phyloP scores from a whole-genome alignment of 2,329 filamentous ascomycete genomes.

The Beauveria bassiana region DNA sequence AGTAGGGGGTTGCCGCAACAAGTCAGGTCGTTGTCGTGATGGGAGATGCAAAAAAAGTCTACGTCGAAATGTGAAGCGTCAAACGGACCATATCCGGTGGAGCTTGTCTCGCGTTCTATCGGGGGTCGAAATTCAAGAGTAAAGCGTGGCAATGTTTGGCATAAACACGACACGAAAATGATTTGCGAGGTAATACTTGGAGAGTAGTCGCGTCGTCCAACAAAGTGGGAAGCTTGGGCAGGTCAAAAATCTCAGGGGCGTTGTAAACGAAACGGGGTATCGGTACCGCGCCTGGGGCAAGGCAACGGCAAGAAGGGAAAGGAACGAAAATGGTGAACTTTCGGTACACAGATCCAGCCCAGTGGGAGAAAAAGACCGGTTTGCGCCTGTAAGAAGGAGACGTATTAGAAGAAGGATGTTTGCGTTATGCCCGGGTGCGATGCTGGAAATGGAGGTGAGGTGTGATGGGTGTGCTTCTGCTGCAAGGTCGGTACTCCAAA shows the following conservation, averaged over 20 bases:
- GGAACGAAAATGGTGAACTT: not conserved
- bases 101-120: not conserved
- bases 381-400: not conserved
- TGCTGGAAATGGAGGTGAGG: slow-evolving; percentile 8
- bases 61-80: not conserved
- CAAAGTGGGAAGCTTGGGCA: slow-evolving; percentile 1
- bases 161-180: not conserved
- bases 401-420: not conserved
- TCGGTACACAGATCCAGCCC: not conserved
- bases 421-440: not conserved
- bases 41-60: not conserved
- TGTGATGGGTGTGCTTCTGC: not conserved
- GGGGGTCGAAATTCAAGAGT: not conserved
- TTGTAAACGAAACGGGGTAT: slow-evolving; percentile 10
- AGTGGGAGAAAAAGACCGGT: not conserved
- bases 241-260: slow-evolving; percentile 8
- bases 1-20: not conserved
- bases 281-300: not conserved
- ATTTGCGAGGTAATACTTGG: not conserved
- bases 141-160: not conserved
- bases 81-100: slow-evolving; percentile 8
- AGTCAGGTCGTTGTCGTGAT: not conserved
- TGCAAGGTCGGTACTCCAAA: not conserved
- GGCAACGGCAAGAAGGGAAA: not conserved
- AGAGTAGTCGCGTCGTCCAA: not conserved